Evolutionary conservation across 768 basidiomycete species (phyloP), one percentile per base, ranked within the genome.

Genomic region (Hydnomerulius pinastri): DNA sequence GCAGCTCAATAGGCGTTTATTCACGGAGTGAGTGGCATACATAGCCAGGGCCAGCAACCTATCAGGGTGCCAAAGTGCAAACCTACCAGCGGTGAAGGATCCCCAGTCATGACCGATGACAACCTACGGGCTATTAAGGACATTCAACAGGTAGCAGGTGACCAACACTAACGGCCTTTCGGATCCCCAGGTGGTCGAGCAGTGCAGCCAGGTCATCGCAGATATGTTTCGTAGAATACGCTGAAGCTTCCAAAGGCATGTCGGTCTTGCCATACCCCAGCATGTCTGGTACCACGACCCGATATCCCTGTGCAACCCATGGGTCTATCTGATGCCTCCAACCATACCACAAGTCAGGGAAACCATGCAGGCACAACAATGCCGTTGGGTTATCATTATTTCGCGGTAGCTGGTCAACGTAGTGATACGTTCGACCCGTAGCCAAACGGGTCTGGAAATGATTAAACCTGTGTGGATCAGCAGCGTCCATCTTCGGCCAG

Each of bases 51-150:
- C 83, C 5, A 75, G 57, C 29, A 87, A 55, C 28, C 87, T 75
- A 12, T 81, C 69, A 0, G 90, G 87, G 61, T 88, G 68, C 85
- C 86, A 90, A 20, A 89, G 71, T 10, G 86, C 83, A 58, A 92
- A 85, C 18, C 89, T 74, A 36, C 76, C 77, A 2, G 77, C 86
- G 11, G 73, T 79, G 52, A 72, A 79, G 3, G 86, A 71, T 5
- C 90, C 90, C 90, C 90, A 92, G 59, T 92, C 90, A 58, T 92
- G 90, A 0, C 87, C 90, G 50, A 90, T 74, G 48, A 90, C 68
- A 10, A 88, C 74, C 85, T 77, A 48, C 0, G 11, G 12, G 25
- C n/a, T 7, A 9, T 29, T 58, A 29, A 54, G 49, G 25, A 46
- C 23, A 28, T 30, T 18, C 2, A 15, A 24, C 10, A 40, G 20